Conservation (phyloP, 2,329 filamentous ascomycete species). For the Colletotrichum sp. region DNA sequence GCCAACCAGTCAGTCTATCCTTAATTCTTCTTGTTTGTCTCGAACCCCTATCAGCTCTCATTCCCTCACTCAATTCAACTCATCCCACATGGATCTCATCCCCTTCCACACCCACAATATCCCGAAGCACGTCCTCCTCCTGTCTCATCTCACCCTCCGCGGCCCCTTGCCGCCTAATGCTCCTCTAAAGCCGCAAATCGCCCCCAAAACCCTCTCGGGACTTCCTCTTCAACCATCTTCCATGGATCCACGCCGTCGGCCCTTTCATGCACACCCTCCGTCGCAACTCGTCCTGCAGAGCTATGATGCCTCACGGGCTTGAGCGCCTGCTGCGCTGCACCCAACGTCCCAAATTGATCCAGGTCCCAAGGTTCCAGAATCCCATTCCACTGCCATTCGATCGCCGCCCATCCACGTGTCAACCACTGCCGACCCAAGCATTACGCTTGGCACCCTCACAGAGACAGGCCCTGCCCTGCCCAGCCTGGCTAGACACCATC, state of each 20-base stretch:
- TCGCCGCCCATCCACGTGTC: slow-evolving; percentile 7
- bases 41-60: neutral
- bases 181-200: neutral
- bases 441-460: slow-evolving; percentile 1
- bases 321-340: neutral
- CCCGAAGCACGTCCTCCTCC: neutral
- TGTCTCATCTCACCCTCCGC: slow-evolving; percentile 4
- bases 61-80: neutral
- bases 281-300: neutral
- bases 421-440: neutral
- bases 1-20: neutral
- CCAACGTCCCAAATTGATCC: neutral
- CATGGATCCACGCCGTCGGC: neutral
- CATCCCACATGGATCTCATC: neutral
- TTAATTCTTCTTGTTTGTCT: neutral
- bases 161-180: slow-evolving; percentile 1
- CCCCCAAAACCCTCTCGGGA: neutral
- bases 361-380: neutral
- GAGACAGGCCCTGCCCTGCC: neutral
- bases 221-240: neutral
- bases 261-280: slow-evolving; percentile 8
- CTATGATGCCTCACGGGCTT: slow-evolving; percentile 6
- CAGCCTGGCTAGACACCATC: neutral
- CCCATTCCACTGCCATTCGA: neutral
- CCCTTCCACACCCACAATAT: neutral